Evolutionary conservation across 495 filamentous ascomycete species (phyloP), one percentile per base, ranked within the genome.

Genomic region (Bombardia bombarda): DNA sequence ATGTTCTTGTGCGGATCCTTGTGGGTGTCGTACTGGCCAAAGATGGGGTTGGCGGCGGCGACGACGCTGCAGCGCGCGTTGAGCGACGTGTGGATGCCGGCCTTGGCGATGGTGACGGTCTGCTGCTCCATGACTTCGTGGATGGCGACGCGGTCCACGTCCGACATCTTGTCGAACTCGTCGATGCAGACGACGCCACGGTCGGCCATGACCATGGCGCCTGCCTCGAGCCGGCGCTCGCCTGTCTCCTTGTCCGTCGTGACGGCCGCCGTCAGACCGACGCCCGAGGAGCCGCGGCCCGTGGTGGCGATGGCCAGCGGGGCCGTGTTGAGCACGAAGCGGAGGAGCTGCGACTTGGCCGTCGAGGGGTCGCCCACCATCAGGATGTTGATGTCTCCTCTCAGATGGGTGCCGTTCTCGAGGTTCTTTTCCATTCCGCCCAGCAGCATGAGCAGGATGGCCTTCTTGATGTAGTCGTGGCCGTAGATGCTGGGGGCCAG

Each of bases 101-200:
- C 92, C 67, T 99, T 99, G 21, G 92, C 92, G 55, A 99, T 97
- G 21, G 92, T 99, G 46, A 99, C 92, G 0, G 92, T 99, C 61
- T 99, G 92, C 68, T 99, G 92, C 65, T 99, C 92, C 92, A 99
- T 99, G 43, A 99, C 92, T 87, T 99, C 92, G 75, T 99, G 92
- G 54, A 99, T 99, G 35, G 92, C 92, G 17, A 99, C 92, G 51
- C 92, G 82, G 62, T 99, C 92, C 28, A 97, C 83, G 62, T 97
- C 92, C 49, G 86, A 93, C 92, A 99, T 99, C 67, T 99, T 99
- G 67, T 99, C 92, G 58, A 99, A 99, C 62, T 99, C 92, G 62
- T 99, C 92, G 53, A 99, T 99, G 67, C 92, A 99, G 31, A 99
- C 92, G 28, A 99, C 90, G 43, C 92, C 92, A 34, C 92, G 82